Evolutionary conservation across 2,329 filamentous ascomycete species (phyloP).

Genomic region (Phaeosphaeriaceae sp.): DNA sequence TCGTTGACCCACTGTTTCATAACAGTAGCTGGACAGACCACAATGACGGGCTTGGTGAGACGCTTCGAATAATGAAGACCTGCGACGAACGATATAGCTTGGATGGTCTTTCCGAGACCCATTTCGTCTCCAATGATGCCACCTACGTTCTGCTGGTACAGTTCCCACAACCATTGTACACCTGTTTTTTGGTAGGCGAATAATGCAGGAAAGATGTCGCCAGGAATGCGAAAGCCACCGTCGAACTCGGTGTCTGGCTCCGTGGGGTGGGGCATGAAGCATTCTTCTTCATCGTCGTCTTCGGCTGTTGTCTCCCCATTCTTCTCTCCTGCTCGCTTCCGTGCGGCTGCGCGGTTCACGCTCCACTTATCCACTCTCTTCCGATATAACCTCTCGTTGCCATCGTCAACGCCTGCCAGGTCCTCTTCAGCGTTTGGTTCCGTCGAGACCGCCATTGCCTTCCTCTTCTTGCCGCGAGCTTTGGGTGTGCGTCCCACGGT

Average conservation of each 20-base stretch:
- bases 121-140: constrained; percentile 98
- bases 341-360: constrained; percentile 66
- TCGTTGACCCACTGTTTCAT: constrained; percentile 98
- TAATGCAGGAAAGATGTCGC: constrained; percentile 89
- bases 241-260: constrained; percentile 78
- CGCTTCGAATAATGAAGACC: constrained; percentile 91
- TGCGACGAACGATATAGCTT: constrained; percentile 82
- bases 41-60: constrained; percentile 82
- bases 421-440: constrained; percentile 57
- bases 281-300: constrained; percentile 67
- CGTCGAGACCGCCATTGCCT: constrained; percentile 23
- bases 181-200: constrained; percentile 98
- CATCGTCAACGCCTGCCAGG: constrained; percentile 79
- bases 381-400: constrained; percentile 83
- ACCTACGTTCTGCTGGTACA: constrained; percentile 88
- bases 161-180: constrained; percentile 93
- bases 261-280: constrained; percentile 86
- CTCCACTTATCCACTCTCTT: constrained; percentile 79
- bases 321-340: constrained; percentile 55
- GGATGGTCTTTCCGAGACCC: constrained; percentile 95
- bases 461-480: constrained; percentile 39
- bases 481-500: constrained; percentile 52
- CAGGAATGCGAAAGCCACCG: constrained; percentile 80
- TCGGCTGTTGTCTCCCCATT: constrained; percentile 29
- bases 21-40: constrained; percentile 93